These are phyloP conservation scores for Chaetomium globosum DNA, from an alignment of 2,329 filamentous ascomycete genomes.

Conservation along the genomic window DNA sequence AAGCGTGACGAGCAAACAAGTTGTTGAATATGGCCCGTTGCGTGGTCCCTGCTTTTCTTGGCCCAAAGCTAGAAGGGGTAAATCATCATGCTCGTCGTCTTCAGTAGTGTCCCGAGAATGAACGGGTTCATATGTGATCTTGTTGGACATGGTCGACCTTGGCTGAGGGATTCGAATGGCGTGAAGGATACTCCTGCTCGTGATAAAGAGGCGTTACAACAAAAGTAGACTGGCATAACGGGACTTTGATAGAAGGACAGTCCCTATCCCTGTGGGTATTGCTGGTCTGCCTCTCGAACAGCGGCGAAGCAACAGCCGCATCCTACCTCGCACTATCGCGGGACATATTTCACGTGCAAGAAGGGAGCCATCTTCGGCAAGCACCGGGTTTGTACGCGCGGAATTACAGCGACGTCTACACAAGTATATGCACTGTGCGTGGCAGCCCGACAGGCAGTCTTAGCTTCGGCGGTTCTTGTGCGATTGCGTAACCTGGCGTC, in stretches of 20 bases:
- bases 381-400: not conserved
- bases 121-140: not conserved
- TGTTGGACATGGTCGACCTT: not conserved
- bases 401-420: not conserved
- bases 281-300: not conserved
- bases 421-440: not conserved
- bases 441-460: not conserved
- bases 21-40: not conserved
- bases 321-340: too few relatives aligned
- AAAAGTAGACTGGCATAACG: not conserved
- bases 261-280: not conserved
- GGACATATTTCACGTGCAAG: not conserved
- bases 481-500: not conserved
- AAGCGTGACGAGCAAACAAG: not conserved
- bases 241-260: not conserved
- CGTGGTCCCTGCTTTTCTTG: not conserved
- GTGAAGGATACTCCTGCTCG: not conserved
- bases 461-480: not conserved
- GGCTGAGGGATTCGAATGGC: not conserved
- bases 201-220: not conserved
- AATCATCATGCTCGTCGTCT: not conserved
- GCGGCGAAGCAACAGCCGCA: not conserved
- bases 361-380: not conserved
- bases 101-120: not conserved
- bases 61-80: not conserved